Evolutionary conservation across 805 yeast species (phyloP), one percentile per base, ranked within the genome.

Genomic region (Lipomyces yamanashiensis): DNA sequence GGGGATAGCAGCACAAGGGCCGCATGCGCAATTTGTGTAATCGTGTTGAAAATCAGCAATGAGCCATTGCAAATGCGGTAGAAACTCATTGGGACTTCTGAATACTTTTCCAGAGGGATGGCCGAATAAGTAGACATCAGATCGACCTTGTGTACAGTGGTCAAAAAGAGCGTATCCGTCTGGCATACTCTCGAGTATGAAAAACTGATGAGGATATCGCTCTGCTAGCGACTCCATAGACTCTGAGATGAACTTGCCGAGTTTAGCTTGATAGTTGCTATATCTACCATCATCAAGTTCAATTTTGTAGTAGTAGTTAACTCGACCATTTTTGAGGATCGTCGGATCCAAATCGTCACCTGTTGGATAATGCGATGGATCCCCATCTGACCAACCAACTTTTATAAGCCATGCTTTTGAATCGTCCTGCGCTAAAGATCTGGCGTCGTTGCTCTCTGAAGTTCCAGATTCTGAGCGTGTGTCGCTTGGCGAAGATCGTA

Each of bases 41-140:
- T 47, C 23, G 10, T 45, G 53, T 13, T 37, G 45, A 28, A 47
- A 37, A 45, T 56, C 59, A 19, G 59, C 6, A n/a, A 56, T 15
- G 8, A 56, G 45, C 68, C 68, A 65, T 13, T 49, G 40, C 1
- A 63, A 45, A 44, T 65, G 68, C 6, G 63, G 62, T 7, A 39
- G 23, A 36, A 65, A 65, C 39, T 65, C 67, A 13, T 19, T 39
- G 12, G 61, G 59, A 19, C 61, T 53, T n/a, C 62, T 61, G 41
- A 65, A 65, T 15, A 44, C 50, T 15, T 57, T 45, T 2, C 68
- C 68, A 9, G 67, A 41, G 2, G 68, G 68, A 43, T 65, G 68
- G 43, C 68, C 68, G 48, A 52, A 63, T 12, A 65, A 17, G 28
- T 40, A 58, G 21, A 44, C 49, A 44, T 62, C 63, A n/a, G 45